phyloP scores from a whole-genome alignment of 148 eudicot genomes.

The Camellia granthamiana region DNA sequence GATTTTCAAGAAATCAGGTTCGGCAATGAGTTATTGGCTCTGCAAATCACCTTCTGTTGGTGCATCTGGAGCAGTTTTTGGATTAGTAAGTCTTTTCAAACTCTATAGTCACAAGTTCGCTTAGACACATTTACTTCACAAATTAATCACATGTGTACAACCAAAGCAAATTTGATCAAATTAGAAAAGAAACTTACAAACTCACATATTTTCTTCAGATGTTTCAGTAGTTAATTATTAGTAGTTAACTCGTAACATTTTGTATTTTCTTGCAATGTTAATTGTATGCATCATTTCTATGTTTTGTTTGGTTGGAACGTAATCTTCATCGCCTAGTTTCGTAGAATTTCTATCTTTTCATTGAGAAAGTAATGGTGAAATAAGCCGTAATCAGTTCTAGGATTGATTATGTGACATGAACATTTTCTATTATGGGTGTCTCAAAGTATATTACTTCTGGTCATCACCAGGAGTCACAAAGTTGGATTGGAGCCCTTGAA shows the following conservation, averaged over 20 bases:
- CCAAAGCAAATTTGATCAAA: background rate
- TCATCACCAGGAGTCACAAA: background rate
- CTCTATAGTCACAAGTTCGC: background rate
- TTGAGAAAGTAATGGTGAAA: background rate
- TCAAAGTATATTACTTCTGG: background rate
- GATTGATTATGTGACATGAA: background rate
- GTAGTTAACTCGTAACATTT: background rate
- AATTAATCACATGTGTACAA: background rate
- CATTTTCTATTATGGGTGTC: background rate
- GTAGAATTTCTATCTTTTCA: background rate
- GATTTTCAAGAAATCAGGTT: conserved; percentile 40
- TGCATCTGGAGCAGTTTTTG: conserved; percentile 93
- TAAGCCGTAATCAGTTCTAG: background rate
- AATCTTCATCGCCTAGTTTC: background rate
- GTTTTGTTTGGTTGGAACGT: background rate
- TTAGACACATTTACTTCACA: background rate
- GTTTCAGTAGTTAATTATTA: background rate
- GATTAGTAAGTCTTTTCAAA: conserved; percentile 51
- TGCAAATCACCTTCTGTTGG: conserved; percentile 76
- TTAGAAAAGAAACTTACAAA: background rate
- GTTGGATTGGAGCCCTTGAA: conserved; percentile 9
- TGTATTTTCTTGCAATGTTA: background rate
- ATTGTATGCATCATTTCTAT: background rate
- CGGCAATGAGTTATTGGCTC: conserved; percentile 78
- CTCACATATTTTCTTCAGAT: background rate